Evolutionary conservation across 2,329 filamentous ascomycete species (phyloP).

Genomic region (Biscogniauxia sp.): DNA sequence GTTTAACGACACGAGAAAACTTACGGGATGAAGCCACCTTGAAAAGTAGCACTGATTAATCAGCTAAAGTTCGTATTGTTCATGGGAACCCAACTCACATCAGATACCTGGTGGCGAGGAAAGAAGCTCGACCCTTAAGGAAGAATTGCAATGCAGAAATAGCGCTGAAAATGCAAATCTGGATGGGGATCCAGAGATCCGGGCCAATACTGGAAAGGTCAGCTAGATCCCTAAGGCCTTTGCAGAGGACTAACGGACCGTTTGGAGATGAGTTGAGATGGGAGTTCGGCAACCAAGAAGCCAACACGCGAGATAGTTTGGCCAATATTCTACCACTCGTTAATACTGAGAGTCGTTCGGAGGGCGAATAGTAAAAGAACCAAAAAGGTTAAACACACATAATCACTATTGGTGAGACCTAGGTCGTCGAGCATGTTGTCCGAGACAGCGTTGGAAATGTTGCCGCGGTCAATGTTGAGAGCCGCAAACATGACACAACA

Average conservation of each 20-base stretch:
- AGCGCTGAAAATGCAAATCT: constrained; percentile 27
- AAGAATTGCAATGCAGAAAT: constrained; percentile 28
- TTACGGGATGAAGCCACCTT: constrained; percentile 59
- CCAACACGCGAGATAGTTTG: constrained; percentile 31
- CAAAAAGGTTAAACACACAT: constrained; percentile 22
- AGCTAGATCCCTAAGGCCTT: constrained; percentile 1
- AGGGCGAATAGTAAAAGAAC: not conserved
- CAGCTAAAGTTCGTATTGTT: constrained; percentile 1
- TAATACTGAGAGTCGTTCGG: not conserved
- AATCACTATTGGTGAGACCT: constrained; percentile 27
- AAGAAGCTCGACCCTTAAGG: constrained; percentile 28
- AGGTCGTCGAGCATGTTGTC: constrained; percentile 34
- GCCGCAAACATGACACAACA: constrained; percentile 26
- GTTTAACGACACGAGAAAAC: constrained; percentile 27
- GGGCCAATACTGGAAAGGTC: constrained; percentile 24
- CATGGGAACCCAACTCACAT: constrained; percentile 21
- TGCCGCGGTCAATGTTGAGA: constrained; percentile 23
- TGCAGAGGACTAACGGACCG: constrained; percentile 14
- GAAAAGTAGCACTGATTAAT: constrained; percentile 36
- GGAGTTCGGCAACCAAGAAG: constrained; percentile 18
- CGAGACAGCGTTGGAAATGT: constrained; percentile 33
- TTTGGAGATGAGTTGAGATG: constrained; percentile 27
- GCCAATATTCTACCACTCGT: constrained; percentile 27
- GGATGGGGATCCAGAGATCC: constrained; percentile 28
- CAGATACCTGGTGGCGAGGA: constrained; percentile 33